Evolutionary conservation across 768 basidiomycete species (phyloP), one percentile per base, ranked within the genome.

Genomic region (Suillus paluster): DNA sequence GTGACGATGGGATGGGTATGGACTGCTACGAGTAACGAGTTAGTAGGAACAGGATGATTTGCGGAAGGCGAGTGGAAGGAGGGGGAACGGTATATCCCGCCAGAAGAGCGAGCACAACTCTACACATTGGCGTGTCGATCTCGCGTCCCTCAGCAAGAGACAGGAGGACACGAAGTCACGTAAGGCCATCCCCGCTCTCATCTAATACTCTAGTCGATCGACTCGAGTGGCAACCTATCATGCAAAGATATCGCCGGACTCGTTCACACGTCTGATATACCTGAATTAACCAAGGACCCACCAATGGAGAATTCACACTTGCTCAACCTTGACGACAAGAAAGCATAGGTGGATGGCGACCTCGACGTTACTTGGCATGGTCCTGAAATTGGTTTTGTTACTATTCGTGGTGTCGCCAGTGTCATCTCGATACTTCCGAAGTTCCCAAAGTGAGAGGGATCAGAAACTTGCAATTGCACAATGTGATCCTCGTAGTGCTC

Each of bases 121-220:
- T 96, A 99, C 95, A 1, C 97, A 98, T 73, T 98, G 97, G 97
- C 83, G 96, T 12, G 84, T 84, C 38, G 96, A 98, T 77, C 85
- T 98, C 48, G 85, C 85, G 1, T 80, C 87, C 0, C 91, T 99
- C 65, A 87, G 85, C 1, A 80, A 83, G 46, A 83, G 95, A 23
- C 95, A 98, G 71, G 91, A 94, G 68, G 87, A 86, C 76, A 92
- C 95, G 90, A 89, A 67, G 91, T 94, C 10, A 98, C 96, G 5
- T 96, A 99, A 73, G 85, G 91, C 62, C 67, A n/a, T 88, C 6
- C 74, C 9, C 74, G 80, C 46, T 84, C 90, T 7, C 84, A 84
- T 19, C 79, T 99, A 66, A 81, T 94, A 45, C 77, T 99, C 42
- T 98, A 97, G 97, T 93, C 95, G 6, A 30, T 30, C 30, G 30